Evolutionary conservation across 106 monocot genomes (phyloP).

Genomic region (Acanthochlamys bracteata): DNA sequence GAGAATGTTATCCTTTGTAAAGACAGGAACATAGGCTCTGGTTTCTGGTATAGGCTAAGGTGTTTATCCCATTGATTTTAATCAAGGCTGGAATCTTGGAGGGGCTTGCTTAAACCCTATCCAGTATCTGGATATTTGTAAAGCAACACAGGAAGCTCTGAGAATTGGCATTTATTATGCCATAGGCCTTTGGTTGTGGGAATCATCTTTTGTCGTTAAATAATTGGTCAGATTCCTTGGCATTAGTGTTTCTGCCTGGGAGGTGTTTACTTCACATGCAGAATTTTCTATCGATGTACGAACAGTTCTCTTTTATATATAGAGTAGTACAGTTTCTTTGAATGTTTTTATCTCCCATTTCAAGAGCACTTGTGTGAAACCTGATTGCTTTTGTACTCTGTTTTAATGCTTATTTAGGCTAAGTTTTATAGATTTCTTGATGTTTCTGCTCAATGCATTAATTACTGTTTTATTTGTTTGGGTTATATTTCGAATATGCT

Average conservation of each 20-base stretch:
- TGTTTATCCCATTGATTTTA: too few relatives aligned
- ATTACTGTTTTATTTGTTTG: too few relatives aligned
- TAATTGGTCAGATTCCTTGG: conserved; percentile 7
- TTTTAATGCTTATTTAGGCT: too few relatives aligned
- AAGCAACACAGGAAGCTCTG: conserved; percentile 56
- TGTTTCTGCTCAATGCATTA: too few relatives aligned
- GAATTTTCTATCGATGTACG: not conserved
- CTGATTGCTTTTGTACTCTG: too few relatives aligned
- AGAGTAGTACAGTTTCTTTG: not conserved
- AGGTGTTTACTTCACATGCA: not conserved
- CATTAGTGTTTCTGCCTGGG: not conserved
- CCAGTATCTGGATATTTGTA: conserved; percentile 1
- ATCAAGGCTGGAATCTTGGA: conserved; percentile 77
- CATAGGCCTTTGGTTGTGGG: conserved; percentile 80
- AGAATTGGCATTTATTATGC: conserved; percentile 56
- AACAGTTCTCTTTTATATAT: not conserved
- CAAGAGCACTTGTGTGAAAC: not conserved
- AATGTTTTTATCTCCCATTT: not conserved
- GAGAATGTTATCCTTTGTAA: too few relatives aligned
- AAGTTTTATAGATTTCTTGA: too few relatives aligned
- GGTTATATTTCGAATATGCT: too few relatives aligned
- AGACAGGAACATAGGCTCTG: too few relatives aligned
- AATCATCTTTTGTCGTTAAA: conserved; percentile 10
- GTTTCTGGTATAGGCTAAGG: too few relatives aligned
- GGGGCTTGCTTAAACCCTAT: conserved; percentile 30